Conservation (phyloP, 1,284 basidiomycete genomes). For the Prillingera fragicola region DNA sequence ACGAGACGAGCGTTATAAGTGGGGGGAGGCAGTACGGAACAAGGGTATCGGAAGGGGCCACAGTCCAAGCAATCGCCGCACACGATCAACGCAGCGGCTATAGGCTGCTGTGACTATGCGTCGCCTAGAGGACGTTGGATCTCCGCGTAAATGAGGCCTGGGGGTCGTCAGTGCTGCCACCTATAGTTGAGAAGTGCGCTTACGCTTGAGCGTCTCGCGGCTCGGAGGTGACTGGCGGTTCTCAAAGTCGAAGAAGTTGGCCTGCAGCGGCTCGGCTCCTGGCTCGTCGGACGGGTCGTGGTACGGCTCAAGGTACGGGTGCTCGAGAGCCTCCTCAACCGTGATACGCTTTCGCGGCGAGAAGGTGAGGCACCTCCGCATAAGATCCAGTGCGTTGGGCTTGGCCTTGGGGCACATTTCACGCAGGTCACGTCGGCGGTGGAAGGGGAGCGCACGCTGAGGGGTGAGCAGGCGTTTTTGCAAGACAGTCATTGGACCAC, state of each 20-base stretch:
- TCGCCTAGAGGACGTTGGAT: constrained; percentile 40
- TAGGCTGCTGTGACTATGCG: constrained; percentile 11
- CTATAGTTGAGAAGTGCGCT: no score
- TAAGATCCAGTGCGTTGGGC: constrained; percentile 79
- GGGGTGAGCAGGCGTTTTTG: background rate
- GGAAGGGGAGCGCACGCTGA: constrained; percentile 74
- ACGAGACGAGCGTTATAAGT: no score
- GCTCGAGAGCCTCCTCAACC: constrained; percentile 80
- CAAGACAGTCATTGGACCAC: constrained; percentile 1
- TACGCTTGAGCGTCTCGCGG: constrained; percentile 51
- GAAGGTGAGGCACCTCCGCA: constrained; percentile 83
- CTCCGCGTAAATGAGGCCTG: constrained; percentile 50
- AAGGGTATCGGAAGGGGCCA: no score
- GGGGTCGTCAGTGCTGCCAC: background rate
- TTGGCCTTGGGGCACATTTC: constrained; percentile 75
- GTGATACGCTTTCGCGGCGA: constrained; percentile 85
- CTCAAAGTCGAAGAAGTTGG: constrained; percentile 87
- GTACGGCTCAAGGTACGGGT: constrained; percentile 90
- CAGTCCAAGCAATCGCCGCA: no score
- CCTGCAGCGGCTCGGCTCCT: constrained; percentile 67
- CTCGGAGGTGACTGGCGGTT: constrained; percentile 49
- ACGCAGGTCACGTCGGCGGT: constrained; percentile 73
- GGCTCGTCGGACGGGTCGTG: constrained; percentile 87
- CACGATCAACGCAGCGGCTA: no score
- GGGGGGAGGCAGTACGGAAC: no score